Evolutionary conservation across 2,329 filamentous ascomycete genomes (phyloP).

Genomic region (Dactylellina cionopaga): DNA sequence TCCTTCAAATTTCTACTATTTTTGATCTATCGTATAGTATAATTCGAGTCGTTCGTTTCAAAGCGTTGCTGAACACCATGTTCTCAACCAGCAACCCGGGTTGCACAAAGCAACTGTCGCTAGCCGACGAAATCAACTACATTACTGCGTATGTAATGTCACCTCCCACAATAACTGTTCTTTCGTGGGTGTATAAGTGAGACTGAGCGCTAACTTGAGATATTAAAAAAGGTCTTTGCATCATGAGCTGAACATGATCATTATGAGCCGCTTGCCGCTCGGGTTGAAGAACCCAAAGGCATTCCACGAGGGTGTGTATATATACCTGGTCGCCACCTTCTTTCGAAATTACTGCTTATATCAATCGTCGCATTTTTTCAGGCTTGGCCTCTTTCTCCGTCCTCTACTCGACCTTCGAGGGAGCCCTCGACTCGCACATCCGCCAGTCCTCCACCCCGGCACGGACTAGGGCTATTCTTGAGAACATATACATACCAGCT

Average conservation of each 20-base stretch:
- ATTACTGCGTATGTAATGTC: slow-evolving; percentile 43
- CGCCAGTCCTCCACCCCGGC: slow-evolving; percentile 25
- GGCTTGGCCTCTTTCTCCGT: slow-evolving; percentile 45
- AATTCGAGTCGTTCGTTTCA: not conserved
- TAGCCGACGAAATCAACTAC: slow-evolving; percentile 49
- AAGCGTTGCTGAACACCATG: slow-evolving; percentile 6
- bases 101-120: slow-evolving; percentile 40
- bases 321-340: not conserved
- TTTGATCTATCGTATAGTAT: not conserved
- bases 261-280: slow-evolving; percentile 49
- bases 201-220: too few relatives aligned
- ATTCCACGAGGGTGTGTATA: slow-evolving; percentile 38
- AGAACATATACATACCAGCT: slow-evolving; percentile 47
- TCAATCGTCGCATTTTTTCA: slow-evolving; percentile 2
- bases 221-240: slow-evolving; percentile 46
- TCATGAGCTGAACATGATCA: slow-evolving; percentile 51
- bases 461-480: slow-evolving; percentile 41
- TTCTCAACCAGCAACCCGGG: slow-evolving; percentile 8
- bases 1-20: not conserved
- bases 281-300: slow-evolving; percentile 50
- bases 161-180: too few relatives aligned
- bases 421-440: slow-evolving; percentile 41
- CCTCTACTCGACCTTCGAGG: slow-evolving; percentile 42
- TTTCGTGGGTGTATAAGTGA: too few relatives aligned
- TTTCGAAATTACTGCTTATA: too few relatives aligned